phyloP scores from a whole-genome alignment of 176 grass and related monocot species.

The Oryza nivara region DNA sequence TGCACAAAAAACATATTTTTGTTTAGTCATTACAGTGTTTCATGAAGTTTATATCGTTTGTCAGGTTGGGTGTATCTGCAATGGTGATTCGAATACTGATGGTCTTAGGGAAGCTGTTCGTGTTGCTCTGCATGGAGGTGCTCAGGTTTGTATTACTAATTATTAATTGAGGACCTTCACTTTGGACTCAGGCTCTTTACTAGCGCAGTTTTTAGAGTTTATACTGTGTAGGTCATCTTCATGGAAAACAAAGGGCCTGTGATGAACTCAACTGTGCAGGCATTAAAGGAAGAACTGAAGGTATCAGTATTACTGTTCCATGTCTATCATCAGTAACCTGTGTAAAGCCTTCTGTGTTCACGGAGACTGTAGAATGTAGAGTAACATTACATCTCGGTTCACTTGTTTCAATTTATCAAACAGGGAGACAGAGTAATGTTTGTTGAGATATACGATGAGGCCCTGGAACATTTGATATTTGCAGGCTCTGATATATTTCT shows the following conservation, averaged over 20 bases:
- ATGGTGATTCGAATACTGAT: conserved; percentile 38
- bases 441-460: conserved; percentile 49
- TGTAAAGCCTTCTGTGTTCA: conserved; percentile 27
- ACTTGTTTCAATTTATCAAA: conserved; percentile 39
- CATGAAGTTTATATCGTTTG: conserved; percentile 13
- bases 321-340: conserved; percentile 23
- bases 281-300: conserved; percentile 52
- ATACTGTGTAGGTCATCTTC: conserved; percentile 52
- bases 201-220: conserved; percentile 23
- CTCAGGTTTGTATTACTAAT: conserved; percentile 48
- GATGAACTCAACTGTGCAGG: conserved; percentile 16
- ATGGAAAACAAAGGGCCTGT: conserved; percentile 39
- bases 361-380: not conserved
- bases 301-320: conserved; percentile 24
- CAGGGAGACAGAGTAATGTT: conserved; percentile 40
- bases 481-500: conserved; percentile 63
- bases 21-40: not conserved
- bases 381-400: conserved; percentile 15
- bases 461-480: conserved; percentile 59
- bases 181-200: not conserved
- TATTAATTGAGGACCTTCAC: conserved; percentile 3
- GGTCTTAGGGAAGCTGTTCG: conserved; percentile 47
- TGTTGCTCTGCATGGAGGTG: conserved; percentile 31
- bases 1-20: conserved; percentile 2
- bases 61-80: conserved; percentile 56